Percentiles rank a stretch among this genome's conserved stretches.
phyloP scores from a whole-genome alignment of 306 rosid genomes.

The Delonix regia region DNA sequence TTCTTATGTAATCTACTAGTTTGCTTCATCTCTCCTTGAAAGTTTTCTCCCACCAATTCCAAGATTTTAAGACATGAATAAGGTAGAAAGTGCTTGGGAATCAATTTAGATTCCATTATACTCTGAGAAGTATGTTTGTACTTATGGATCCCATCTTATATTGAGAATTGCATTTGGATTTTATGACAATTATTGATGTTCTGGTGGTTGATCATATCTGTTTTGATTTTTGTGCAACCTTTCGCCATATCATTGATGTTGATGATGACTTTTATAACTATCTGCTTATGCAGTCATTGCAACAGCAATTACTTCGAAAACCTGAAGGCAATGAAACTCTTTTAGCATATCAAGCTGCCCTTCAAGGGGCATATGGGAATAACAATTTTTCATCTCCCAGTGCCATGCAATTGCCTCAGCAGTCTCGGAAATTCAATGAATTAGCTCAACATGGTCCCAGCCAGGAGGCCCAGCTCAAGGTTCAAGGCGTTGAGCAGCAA shows the following conservation, averaged over 20 bases:
- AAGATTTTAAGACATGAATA: background rate
- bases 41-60: background rate
- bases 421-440: constrained; percentile 70
- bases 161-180: constrained; percentile 17
- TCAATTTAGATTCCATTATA: background rate
- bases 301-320: constrained; percentile 79
- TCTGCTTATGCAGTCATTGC: constrained; percentile 65
- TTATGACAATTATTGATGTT: background rate
- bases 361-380: constrained; percentile 70
- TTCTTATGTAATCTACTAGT: background rate
- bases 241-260: background rate
- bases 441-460: constrained; percentile 67
- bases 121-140: background rate
- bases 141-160: constrained; percentile 12
- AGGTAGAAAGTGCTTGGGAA: constrained; percentile 7
- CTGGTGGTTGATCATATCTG: background rate
- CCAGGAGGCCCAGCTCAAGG: constrained; percentile 71
- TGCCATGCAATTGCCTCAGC: constrained; percentile 77
- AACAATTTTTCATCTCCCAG: constrained; percentile 68
- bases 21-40: no score
- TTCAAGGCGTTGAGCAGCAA: constrained; percentile 85
- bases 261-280: constrained; percentile 27
- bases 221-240: constrained; percentile 26
- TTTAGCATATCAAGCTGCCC: constrained; percentile 73
- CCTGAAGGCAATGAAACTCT: constrained; percentile 87